phyloP scores from a whole-genome alignment of 1,139 yeast genomes.

The Dujonia santamariae region DNA sequence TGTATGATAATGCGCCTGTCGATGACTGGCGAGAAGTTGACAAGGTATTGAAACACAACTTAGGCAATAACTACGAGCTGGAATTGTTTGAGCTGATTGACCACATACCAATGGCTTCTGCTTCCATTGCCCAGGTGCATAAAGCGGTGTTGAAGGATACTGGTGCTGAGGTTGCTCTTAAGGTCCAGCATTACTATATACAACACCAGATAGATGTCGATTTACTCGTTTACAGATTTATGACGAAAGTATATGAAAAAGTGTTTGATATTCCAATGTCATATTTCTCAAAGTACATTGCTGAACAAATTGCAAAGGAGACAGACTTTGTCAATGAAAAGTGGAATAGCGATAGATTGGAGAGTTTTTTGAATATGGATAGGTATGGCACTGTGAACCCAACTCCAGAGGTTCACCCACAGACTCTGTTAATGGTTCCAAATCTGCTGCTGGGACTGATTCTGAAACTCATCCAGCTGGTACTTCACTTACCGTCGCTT shows the following conservation, averaged over 20 bases:
- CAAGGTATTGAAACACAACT: constrained; percentile 37
- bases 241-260: constrained; percentile 53
- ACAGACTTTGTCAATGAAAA: constrained; percentile 59
- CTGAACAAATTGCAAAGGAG: constrained; percentile 57
- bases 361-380: constrained; percentile 21
- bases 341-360: constrained; percentile 41
- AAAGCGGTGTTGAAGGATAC: constrained; percentile 39
- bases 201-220: constrained; percentile 57
- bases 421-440: no score
- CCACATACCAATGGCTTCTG: constrained; percentile 62
- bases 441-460: no score
- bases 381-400: no score
- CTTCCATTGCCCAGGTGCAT: constrained; percentile 75
- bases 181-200: constrained; percentile 65
- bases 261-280: constrained; percentile 65
- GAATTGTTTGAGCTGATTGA: constrained; percentile 46
- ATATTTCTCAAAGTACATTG: constrained; percentile 54
- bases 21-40: constrained; percentile 61
- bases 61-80: constrained; percentile 45
- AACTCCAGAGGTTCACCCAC: no score
- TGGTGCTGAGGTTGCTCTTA: constrained; percentile 52
- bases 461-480: constrained; percentile 19
- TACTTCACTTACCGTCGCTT: no score
- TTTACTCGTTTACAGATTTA: constrained; percentile 51
- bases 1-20: constrained; percentile 71